Conservation (phyloP, 345 rosid species). For the Citropsis articulata region DNA sequence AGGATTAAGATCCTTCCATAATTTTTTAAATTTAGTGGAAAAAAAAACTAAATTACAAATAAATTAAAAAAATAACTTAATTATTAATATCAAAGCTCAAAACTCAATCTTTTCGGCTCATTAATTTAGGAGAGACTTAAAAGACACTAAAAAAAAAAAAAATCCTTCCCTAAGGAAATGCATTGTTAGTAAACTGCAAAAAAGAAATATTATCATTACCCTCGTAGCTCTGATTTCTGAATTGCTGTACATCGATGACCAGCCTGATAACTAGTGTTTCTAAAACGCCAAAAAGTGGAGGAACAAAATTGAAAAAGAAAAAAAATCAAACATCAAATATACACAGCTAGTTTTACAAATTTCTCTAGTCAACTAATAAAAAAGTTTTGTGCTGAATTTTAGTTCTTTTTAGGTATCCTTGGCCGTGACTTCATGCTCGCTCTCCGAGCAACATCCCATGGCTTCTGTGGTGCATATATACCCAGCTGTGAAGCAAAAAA, state of each 20-base stretch:
- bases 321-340: background rate
- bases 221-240: background rate
- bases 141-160: too few relatives aligned
- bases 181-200: background rate
- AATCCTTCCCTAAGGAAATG: background rate
- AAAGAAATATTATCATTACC: background rate
- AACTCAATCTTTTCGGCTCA: too few relatives aligned
- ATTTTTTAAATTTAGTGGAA: too few relatives aligned
- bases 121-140: too few relatives aligned
- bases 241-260: constrained; percentile 12
- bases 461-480: constrained; percentile 81
- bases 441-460: constrained; percentile 98
- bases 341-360: constrained; percentile 19
- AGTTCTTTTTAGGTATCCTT: constrained; percentile 42
- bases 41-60: too few relatives aligned
- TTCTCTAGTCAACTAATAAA: constrained; percentile 1
- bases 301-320: background rate
- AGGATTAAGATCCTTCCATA: too few relatives aligned
- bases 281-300: background rate
- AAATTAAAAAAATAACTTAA: too few relatives aligned
- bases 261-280: background rate
- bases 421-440: constrained; percentile 75
- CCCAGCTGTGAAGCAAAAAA: constrained; percentile 94
- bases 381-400: constrained; percentile 6
- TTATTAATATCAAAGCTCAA: too few relatives aligned